phyloP scores from a whole-genome alignment of 192 early-diverging fungal genomes.

The Endogone sp. region DNA sequence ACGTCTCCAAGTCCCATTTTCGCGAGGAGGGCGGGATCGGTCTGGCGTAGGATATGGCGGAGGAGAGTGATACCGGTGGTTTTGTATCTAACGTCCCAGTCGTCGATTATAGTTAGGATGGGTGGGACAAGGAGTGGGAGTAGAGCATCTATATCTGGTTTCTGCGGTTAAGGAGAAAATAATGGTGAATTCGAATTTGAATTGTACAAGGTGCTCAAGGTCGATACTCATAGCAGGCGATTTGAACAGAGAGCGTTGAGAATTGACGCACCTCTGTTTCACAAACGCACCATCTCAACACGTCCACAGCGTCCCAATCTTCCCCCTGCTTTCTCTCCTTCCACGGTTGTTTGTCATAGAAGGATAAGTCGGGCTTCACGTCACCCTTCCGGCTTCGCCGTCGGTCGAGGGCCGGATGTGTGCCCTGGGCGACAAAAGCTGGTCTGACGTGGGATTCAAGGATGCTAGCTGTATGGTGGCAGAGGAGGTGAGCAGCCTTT shows the following conservation, averaged over 20 bases:
- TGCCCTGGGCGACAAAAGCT: not conserved
- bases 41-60: conserved; percentile 9
- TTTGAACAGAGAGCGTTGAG: no score
- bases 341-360: not conserved
- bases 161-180: not conserved
- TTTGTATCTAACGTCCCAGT: conserved; percentile 15
- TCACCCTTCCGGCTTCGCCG: not conserved
- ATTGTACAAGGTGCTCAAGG: no score
- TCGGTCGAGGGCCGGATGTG: not conserved
- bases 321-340: not conserved
- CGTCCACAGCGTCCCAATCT: not conserved
- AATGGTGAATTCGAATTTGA: no score
- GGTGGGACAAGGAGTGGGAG: conserved; percentile 16
- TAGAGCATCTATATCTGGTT: conserved; percentile 6
- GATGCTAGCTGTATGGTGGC: not conserved
- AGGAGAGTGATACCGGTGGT: conserved; percentile 10
- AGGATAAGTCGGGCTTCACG: not conserved
- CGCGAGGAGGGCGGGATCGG: conserved; percentile 3
- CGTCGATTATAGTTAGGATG: conserved; percentile 17
- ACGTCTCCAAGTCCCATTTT: conserved; percentile 14
- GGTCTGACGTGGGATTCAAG: not conserved
- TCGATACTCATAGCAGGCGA: no score
- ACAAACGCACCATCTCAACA: not conserved
- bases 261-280: not conserved
- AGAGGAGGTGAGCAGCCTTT: not conserved